Evolutionary conservation across 768 basidiomycete species (phyloP), one percentile per base, ranked within the genome.

Genomic region (Boletus barrowsii): DNA sequence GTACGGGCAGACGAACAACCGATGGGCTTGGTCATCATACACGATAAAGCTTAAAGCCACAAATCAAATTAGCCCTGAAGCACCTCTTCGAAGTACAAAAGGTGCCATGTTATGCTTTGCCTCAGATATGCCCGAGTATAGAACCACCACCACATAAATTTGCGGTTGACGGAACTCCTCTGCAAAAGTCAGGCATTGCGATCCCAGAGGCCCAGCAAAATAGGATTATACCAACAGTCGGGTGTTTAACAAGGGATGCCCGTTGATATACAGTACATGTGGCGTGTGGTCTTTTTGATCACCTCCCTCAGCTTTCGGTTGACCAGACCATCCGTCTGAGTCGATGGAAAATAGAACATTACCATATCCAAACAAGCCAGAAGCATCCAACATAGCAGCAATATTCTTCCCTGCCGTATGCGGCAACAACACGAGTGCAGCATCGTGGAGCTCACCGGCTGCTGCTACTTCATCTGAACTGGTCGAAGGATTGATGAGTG

Each of bases 211-310:
- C 43, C 39, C 30, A 49, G 32, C 3, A 24, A 15, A 46, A 29
- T 55, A n/a, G 36, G 20, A 61, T 60, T 76, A 88, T 59, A 83
- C 66, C 66, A 88, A 65, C 65, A 92, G 66, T 64, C 84, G 80
- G 59, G 90, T 89, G 71, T 93, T 93, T 54, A 87, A 69, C 64
- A 93, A 68, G 47, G 88, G 82, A 68, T 86, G 83, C 29, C 86
- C 86, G 60, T 89, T 90, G 65, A 93, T 76, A 75, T 87, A 87
- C 66, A 93, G 68, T 62, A 90, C 77, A 43, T 78, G 79, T 54
- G 73, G 70, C 18, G 63, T 60, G 59, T 78, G 73, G 51, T 59
- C 73, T 56, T 41, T 66, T 51, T 54, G 65, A 55, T 62, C 62
- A 32, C 64, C 63, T 40, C 41, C 54, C 32, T 15, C 62, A 37